phyloP scores from a whole-genome alignment of 495 filamentous ascomycete genomes.

The Letharia columbiana region DNA sequence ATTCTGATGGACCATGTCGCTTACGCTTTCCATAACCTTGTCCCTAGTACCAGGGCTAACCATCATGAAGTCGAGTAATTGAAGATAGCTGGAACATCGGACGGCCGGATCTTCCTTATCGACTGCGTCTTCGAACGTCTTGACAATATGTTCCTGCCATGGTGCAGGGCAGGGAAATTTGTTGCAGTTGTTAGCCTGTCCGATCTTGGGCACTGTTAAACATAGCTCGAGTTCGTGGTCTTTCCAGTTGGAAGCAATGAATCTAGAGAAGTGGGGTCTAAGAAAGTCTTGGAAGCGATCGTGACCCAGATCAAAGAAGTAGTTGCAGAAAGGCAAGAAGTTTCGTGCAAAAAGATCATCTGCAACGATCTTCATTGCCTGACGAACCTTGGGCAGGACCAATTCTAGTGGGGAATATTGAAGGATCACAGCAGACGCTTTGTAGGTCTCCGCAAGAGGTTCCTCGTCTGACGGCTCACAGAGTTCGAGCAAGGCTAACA shows the following conservation, averaged over 20 bases:
- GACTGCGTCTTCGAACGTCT: slow-evolving; percentile 45
- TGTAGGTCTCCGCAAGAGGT: slow-evolving; percentile 50
- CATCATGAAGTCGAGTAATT: slow-evolving; percentile 34
- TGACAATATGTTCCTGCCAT: slow-evolving; percentile 61
- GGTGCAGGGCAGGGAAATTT: slow-evolving; percentile 52
- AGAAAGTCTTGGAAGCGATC: slow-evolving; percentile 72
- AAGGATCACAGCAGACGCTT: slow-evolving; percentile 56
- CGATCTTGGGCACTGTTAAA: slow-evolving; percentile 59
- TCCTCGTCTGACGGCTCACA: slow-evolving; percentile 34
- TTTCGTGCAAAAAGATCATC: slow-evolving; percentile 51
- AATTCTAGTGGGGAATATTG: slow-evolving; percentile 73
- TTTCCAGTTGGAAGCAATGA: slow-evolving; percentile 63
- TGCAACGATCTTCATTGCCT: slow-evolving; percentile 55
- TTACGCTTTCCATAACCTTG: slow-evolving; percentile 14
- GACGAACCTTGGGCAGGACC: slow-evolving; percentile 56
- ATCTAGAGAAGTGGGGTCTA: slow-evolving; percentile 73
- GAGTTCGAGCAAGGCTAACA: slow-evolving; percentile 47
- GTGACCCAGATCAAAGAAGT: slow-evolving; percentile 60
- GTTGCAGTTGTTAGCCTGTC: slow-evolving; percentile 48
- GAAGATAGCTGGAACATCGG: slow-evolving; percentile 36
- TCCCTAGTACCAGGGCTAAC: slow-evolving; percentile 18
- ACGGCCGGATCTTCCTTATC: slow-evolving; percentile 27
- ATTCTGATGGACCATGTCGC: slow-evolving; percentile 11
- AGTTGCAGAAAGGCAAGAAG: slow-evolving; percentile 78
- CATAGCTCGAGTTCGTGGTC: slow-evolving; percentile 59